These are phyloP conservation scores for Backusella psychrophila DNA, from an alignment of 192 early-diverging fungal genomes.

Conservation along the genomic window DNA sequence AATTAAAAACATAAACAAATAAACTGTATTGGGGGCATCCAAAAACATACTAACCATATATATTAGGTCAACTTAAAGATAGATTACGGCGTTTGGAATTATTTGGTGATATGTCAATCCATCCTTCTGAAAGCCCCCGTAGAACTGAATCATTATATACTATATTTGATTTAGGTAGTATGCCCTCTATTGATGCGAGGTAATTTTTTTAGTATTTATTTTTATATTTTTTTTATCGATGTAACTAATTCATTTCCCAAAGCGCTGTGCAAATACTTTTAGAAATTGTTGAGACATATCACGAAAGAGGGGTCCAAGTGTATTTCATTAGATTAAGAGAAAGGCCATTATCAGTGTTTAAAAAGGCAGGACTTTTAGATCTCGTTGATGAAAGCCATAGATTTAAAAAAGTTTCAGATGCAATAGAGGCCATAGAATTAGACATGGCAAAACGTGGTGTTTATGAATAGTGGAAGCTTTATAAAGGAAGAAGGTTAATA, in stretches of 20 bases:
- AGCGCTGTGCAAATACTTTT: constrained; percentile 67
- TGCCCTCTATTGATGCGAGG: constrained; percentile 87
- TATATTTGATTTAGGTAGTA: constrained; percentile 89
- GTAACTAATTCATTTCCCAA: neutral
- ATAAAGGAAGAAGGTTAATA: neutral
- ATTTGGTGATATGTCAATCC: constrained; percentile 90
- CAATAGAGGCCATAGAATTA: constrained; percentile 31
- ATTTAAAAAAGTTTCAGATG: constrained; percentile 60
- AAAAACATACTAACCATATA: neutral
- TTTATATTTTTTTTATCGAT: neutral
- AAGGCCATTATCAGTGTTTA: constrained; percentile 64
- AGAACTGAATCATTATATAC: constrained; percentile 65
- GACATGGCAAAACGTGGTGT: constrained; percentile 15
- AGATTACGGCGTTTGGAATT: constrained; percentile 90
- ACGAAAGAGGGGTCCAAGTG: constrained; percentile 71
- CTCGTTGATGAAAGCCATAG: constrained; percentile 64
- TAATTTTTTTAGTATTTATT: neutral
- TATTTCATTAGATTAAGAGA: constrained; percentile 88
- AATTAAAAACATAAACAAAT: neutral
- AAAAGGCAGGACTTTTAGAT: constrained; percentile 64
- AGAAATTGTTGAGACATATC: constrained; percentile 90
- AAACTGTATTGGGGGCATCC: neutral
- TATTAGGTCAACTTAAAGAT: constrained; percentile 86
- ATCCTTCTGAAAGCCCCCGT: constrained; percentile 89
- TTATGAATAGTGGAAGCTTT: neutral